Evolutionary conservation across 768 basidiomycete genomes (phyloP).

Genomic region (Saitozyma podzolica): DNA sequence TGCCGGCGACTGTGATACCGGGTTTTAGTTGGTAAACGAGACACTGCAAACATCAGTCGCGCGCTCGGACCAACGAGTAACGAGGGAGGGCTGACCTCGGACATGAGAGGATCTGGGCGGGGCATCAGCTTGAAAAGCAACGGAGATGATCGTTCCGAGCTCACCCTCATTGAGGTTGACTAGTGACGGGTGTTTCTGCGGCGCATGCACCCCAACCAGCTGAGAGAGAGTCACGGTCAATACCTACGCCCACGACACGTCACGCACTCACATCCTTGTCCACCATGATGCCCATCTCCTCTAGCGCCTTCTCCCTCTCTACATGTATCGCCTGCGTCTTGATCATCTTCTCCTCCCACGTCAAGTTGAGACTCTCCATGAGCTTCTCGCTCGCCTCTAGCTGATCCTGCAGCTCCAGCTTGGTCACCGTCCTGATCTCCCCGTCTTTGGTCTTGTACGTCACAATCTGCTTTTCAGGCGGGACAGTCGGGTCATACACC

Average conservation of each 20-base stretch:
- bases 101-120: constrained; percentile 83
- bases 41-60: constrained; percentile 20
- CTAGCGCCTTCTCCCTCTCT: constrained; percentile 94
- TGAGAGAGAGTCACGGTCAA: constrained; percentile 40
- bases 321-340: constrained; percentile 93
- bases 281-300: constrained; percentile 95
- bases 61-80: not conserved
- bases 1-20: constrained; percentile 80
- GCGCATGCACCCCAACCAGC: constrained; percentile 93
- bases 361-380: constrained; percentile 89
- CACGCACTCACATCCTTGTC: constrained; percentile 66
- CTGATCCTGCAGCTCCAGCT: constrained; percentile 96
- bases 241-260: no score
- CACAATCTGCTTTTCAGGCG: constrained; percentile 91
- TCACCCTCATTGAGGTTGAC: constrained; percentile 52
- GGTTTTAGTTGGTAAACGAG: constrained; percentile 74
- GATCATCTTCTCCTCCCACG: constrained; percentile 81
- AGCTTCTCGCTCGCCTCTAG: constrained; percentile 74
- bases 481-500: constrained; percentile 80
- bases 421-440: constrained; percentile 89
- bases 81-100: constrained; percentile 69
- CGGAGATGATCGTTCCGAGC: constrained; percentile 59
- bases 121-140: constrained; percentile 3
- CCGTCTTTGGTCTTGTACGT: constrained; percentile 92
- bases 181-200: constrained; percentile 68